Base-by-base conservation (phyloP, 2,329 filamentous ascomycete species). In the Exophiala bonariae region DNA sequence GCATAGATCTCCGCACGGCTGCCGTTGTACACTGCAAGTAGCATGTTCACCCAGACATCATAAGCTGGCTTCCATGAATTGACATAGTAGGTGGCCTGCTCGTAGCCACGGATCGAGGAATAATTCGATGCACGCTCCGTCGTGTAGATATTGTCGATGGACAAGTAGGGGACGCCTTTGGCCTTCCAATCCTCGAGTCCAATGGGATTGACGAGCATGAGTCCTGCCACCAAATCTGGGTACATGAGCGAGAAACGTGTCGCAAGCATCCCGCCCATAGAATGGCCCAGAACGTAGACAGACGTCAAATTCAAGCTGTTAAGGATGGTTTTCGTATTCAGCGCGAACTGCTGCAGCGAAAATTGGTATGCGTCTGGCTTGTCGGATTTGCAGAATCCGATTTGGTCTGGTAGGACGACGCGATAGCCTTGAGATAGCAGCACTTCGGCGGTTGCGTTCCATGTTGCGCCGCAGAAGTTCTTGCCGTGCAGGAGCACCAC, bases 11-110 rank as follows among this genome's bases (percentile, higher is more conserved):
- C 58, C 23, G 69, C 71, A 52, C 70, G 50, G 20, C 66, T 65
- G 5, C 76, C 72, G 43, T 68, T 54, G 63, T 81, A 81, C 41
- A 80, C 67, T 45, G 74, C 72, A 48, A 71, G 66, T 13, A 78
- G 68, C 78, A 81, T 80, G 34, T 71, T 68, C 40, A 79, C 77
- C 77, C 77, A 80, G 10, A 70, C 63, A 52, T 79, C 76, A 61
- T 80, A 81, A 8, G 66, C 64, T 2, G 66, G 58, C 32, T 68
- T 61, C 78, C 78, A 80, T 16, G 68, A 64, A 32, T 69, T 68
- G 3, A 70, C 66, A 57, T 78, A 78, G 62, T 78, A 78, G 13
- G 73, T 71, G 4, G 61, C 55, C 52, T 76, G 69, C 62, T 78
- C 67, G 59, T 78, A 78, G 19, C 55, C 64, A 32, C 64, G 66